phyloP scores from a whole-genome alignment of 495 filamentous ascomycete genomes.

The Aspergillus sclerotioniger region DNA sequence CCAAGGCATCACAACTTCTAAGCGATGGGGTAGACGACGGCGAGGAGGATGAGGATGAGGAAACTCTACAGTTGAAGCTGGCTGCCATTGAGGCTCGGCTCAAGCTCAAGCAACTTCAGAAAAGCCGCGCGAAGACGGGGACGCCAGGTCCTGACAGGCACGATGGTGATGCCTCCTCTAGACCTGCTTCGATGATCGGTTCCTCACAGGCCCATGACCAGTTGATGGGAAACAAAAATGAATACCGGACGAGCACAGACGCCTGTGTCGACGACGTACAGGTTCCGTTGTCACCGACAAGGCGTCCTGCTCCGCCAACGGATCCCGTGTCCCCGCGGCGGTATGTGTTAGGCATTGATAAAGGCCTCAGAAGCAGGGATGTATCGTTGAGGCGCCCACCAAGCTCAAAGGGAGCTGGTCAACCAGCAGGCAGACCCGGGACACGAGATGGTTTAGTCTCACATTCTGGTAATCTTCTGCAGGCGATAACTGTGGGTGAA shows the following conservation, averaged over 20 bases:
- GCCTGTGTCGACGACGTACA: conserved; percentile 51
- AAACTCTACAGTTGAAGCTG: conserved; percentile 78
- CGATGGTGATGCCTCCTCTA: conserved; percentile 21
- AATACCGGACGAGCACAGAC: conserved; percentile 24
- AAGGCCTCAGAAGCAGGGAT: conserved; percentile 75
- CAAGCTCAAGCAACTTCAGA: conserved; percentile 84
- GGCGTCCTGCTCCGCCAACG: conserved; percentile 43
- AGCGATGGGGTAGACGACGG: conserved; percentile 39
- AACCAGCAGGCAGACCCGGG: conserved; percentile 35
- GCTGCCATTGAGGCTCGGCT: conserved; percentile 82
- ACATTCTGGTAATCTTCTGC: conserved; percentile 23
- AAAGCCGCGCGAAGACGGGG: conserved; percentile 42
- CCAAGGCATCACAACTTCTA: conserved; percentile 32
- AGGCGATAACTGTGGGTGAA: conserved; percentile 16
- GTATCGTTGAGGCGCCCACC: conserved; percentile 80
- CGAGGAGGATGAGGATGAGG: conserved; percentile 70
- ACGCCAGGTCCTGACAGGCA: conserved; percentile 23
- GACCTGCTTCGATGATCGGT: conserved; percentile 28
- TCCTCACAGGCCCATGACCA: conserved; percentile 23
- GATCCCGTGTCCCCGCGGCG: conserved; percentile 74
- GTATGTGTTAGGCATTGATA: conserved; percentile 84
- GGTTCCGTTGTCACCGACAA: conserved; percentile 78
- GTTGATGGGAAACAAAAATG: conserved; percentile 14
- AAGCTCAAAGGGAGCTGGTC: conserved; percentile 23
- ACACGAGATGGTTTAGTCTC: conserved; percentile 27